Evolutionary conservation across 2,329 filamentous ascomycete species (phyloP), one percentile per base, ranked within the genome.

Genomic region (Sphaerulina populicola): DNA sequence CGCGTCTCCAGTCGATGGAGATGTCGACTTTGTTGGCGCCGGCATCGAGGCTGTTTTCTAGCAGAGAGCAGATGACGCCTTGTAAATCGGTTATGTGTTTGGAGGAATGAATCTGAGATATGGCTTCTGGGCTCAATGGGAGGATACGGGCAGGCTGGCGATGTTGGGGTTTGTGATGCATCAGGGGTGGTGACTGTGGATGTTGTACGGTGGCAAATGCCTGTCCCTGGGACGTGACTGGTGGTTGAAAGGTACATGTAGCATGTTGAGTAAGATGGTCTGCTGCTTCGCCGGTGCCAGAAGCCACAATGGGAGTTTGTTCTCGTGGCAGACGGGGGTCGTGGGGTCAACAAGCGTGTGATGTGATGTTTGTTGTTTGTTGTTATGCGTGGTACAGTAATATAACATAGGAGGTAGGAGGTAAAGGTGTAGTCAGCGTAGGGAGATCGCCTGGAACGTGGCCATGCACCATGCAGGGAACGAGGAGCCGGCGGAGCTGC

Each of bases 21-120:
- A 94, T 73, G 47, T 79, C 79, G 55, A 96, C 71, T 49, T 77
- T 85, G 31, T 74, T 77, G 12, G 90, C 83, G 41, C 73, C 72
- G 3, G 89, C 88, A 72, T 98, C 93, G 10, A 98, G 74, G 0
- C 88, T 81, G 66, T 98, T 98, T 66, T 85, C 81, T 23, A 94
- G 61, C 8, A 97, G 76, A 41, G 85, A 86, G 49, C 81, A 73
- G 11, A 87, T 72, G 4, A 86, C 88, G 23, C 72, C 78, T 60
- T 83, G 84, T 30, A 97, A 73, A 40, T 82, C 85, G 1, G 82
- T 85, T 60, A 97, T 84, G 49, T 78, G 75, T n/a, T 81, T 81
- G 0, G 91, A 94, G 0, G 91, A 95, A 65, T 84, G 86, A 71
- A 98, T 84, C 66, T 89, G 87, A 43, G 84, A 50, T 30, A 62